A percentile compares a stretch with the other conserved stretches of the same genome.
These are phyloP conservation scores for Triticum aestivum DNA, from an alignment of 176 grass and related monocot species.

Conservation along the genomic window DNA sequence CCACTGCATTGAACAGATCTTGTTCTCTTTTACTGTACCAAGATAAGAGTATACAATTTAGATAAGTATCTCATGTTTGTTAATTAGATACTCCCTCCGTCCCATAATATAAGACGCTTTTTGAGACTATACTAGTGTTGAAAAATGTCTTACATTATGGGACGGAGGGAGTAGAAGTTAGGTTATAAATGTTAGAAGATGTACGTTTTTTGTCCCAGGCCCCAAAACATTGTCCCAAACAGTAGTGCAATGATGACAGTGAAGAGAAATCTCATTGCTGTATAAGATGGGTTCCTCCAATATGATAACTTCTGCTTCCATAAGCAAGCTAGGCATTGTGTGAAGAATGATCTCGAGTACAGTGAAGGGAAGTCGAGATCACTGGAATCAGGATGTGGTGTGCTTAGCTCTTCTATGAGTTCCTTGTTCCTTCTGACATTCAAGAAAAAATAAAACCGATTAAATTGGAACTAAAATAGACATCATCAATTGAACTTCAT, in stretches of 20 bases:
- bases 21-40: slow-evolving; percentile 42
- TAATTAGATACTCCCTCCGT: too few species aligned
- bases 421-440: slow-evolving; percentile 78
- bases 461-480: too few species aligned
- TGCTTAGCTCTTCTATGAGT: slow-evolving; percentile 69
- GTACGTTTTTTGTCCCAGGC: slow-evolving; percentile 63
- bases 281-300: slow-evolving; percentile 86
- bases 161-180: too few species aligned
- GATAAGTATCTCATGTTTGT: too few species aligned
- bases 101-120: too few species aligned
- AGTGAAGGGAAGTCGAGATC: slow-evolving; percentile 62
- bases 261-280: slow-evolving; percentile 66
- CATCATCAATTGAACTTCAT: too few species aligned
- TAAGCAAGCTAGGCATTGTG: slow-evolving; percentile 73
- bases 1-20: slow-evolving; percentile 85
- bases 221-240: slow-evolving; percentile 87
- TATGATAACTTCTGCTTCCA: slow-evolving; percentile 83
- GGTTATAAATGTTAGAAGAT: neutral
- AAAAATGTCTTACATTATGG: too few species aligned
- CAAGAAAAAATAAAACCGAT: too few species aligned
- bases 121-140: too few species aligned
- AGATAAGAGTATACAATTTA: neutral
- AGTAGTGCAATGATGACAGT: slow-evolving; percentile 54
- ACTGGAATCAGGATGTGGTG: slow-evolving; percentile 46
- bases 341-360: slow-evolving; percentile 62